Evolutionary conservation across 2,329 filamentous ascomycete species (phyloP), one percentile per base, ranked within the genome.

Genomic region (Phialemoniopsis sp.): DNA sequence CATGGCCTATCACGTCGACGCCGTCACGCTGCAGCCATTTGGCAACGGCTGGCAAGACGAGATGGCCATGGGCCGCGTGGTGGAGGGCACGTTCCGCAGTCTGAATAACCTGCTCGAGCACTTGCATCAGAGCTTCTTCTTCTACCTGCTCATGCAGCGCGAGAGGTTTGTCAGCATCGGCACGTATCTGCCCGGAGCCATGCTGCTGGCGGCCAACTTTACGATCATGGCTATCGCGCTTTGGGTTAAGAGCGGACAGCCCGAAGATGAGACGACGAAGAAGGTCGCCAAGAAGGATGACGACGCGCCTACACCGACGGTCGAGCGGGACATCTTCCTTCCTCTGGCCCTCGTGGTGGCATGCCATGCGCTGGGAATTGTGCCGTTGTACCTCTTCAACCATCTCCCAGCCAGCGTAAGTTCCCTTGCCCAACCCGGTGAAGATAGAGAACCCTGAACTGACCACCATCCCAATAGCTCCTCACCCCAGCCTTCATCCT

Each of bases 91-190:
- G 4, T 95, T 95, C 60, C 78, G 93, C 53, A 95, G 89, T 59
- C 69, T 98, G 62, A 98, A 98, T 67, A 98, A 98, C 57, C 68
- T 98, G 42, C 76, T 98, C 26, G 93, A 98, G 65, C 90, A 98
- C 59, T 73, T 98, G 45, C 93, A 98, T 59, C 93, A 98, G 66
- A 96, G 90, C 60, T 98, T 98, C 72, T 98, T 98, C 76, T 97
- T 98, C 67, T 98, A 98, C 60, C 72, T 98, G 37, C 74, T 98
- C 33, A 89, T 97, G 80, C 85, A 94, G 50, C 79, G 83, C 21
- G 87, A 93, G 53, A 82, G 90, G 10, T 98, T 98, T 58, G 93
- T 97, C 51, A 97, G 90, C 63, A 98, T 98, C 47, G 93, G 93
- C 13, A 98, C 91, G 2, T 98, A 98, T 57, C 74, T 98, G 4